Evolutionary conservation across 179 eudicot genomes (phyloP), one percentile per base, ranked within the genome.

Genomic region (Carnegiea gigantea): DNA sequence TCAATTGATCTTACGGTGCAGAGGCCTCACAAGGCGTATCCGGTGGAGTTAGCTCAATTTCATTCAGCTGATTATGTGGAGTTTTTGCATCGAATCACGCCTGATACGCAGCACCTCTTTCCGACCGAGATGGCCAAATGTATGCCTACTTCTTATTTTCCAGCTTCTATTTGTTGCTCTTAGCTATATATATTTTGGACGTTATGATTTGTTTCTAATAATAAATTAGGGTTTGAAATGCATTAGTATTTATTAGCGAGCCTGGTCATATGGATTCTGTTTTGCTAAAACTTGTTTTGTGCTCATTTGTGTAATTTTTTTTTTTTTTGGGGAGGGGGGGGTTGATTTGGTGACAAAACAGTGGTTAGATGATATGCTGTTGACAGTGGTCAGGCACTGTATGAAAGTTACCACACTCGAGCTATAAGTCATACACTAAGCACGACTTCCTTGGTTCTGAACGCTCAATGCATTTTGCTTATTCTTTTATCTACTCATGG

Each of bases 11-110:
- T 76, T 77, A 60, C 73, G 44, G 79, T 83, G 88, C 84, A 95
- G 99, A 94, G 99, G 87, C 99, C 99, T 30, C 99, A 95, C 68
- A 93, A 94, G 82, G 99, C 99, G 30, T 93, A 91, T 82, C 99
- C 98, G 0, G 97, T 88, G 71, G 99, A 95, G 91, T 89, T 95
- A 71, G 99, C 97, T 6, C 99, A 95, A 90, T 95, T 93, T 86
- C 99, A 95, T 87, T 89, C 99, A 0, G 92, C 97, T 49, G 99
- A 95, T 88, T 95, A 95, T 79, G 98, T 95, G 21, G 99, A 95
- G 80, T 95, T 95, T 74, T 86, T 95, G 88, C 91, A 95, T 72
- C 88, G 99, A 62, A 95, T 95, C 81, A 90, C 95, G 28, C 99
- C 99, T 6, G 94, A 95, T 46, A 90, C 89, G 15, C 93, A 90